phyloP scores from a whole-genome alignment of 2,329 filamentous ascomycete species.

The Colletotrichum salicis region DNA sequence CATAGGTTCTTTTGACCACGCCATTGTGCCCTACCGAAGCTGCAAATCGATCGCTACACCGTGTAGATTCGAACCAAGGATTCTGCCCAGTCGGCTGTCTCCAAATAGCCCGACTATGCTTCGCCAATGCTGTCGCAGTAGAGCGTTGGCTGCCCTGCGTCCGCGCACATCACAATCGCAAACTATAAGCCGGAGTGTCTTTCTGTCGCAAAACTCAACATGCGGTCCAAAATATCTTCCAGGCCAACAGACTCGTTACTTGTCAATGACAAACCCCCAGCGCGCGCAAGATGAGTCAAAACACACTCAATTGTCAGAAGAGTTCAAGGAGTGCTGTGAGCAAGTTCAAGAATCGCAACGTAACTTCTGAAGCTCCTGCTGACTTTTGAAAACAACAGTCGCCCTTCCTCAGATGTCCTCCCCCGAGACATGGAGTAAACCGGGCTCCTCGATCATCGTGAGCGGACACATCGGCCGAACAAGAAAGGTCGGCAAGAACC shows the following conservation, averaged over 20 bases:
- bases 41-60: neutral
- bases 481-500: slow-evolving; percentile 72
- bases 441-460: slow-evolving; percentile 59
- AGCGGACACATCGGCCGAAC: slow-evolving; percentile 79
- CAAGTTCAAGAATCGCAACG: neutral
- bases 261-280: slow-evolving; percentile 16
- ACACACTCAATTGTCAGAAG: slow-evolving; percentile 11
- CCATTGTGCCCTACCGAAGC: neutral
- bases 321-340: slow-evolving; percentile 35
- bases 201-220: neutral
- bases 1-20: neutral
- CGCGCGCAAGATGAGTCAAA: neutral
- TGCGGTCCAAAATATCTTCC: neutral
- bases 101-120: slow-evolving; percentile 14
- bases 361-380: neutral
- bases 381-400: slow-evolving; percentile 37
- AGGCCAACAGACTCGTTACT: neutral
- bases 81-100: neutral
- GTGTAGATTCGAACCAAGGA: neutral
- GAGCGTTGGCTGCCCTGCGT: slow-evolving; percentile 22
- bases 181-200: neutral
- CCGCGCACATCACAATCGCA: slow-evolving; percentile 4
- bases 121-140: slow-evolving; percentile 33
- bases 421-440: slow-evolving; percentile 38
- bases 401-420: slow-evolving; percentile 44